A percentile compares a stretch with the other conserved stretches of the same genome.
Evolutionary conservation across 2,329 filamentous ascomycete species (phyloP).

Genomic region (Magnaporthiopsis incrustans): DNA sequence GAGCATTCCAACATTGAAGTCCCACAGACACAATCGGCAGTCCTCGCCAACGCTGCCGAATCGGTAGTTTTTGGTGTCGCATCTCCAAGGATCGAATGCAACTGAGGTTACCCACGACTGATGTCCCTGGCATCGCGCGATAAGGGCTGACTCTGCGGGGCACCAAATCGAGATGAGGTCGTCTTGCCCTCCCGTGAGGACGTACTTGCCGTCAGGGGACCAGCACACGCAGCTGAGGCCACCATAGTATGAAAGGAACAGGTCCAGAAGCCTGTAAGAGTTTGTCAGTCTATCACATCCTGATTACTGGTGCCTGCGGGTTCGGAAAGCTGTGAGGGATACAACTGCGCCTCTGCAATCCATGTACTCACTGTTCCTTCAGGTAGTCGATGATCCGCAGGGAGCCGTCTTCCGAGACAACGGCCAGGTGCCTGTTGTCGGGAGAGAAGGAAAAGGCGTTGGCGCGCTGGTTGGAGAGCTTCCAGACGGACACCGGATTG

Average conservation of each 20-base stretch:
- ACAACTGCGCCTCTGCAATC: background rate
- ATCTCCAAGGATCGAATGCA: slow-evolving; percentile 94
- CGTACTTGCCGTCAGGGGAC: slow-evolving; percentile 95
- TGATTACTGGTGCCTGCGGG: background rate
- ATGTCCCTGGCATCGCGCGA: slow-evolving; percentile 90
- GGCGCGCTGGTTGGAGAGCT: slow-evolving; percentile 81
- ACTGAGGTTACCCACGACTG: slow-evolving; percentile 92
- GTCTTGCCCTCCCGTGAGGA: slow-evolving; percentile 91
- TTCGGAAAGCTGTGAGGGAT: background rate
- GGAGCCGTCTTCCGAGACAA: slow-evolving; percentile 86
- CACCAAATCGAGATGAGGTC: slow-evolving; percentile 96
- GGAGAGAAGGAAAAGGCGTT: slow-evolving; percentile 91
- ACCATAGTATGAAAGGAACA: slow-evolving; percentile 89
- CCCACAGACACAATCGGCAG: slow-evolving; percentile 84
- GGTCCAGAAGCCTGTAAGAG: slow-evolving; percentile 60
- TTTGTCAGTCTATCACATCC: background rate
- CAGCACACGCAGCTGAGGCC: slow-evolving; percentile 90
- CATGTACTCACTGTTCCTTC: slow-evolving; percentile 63
- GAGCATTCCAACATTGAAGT: slow-evolving; percentile 95
- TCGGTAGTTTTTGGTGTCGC: slow-evolving; percentile 88
- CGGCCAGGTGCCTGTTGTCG: slow-evolving; percentile 75
- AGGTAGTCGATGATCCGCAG: slow-evolving; percentile 88
- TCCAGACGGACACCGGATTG: slow-evolving; percentile 91
- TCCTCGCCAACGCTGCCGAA: slow-evolving; percentile 97
- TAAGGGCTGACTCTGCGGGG: slow-evolving; percentile 70